Percentiles rank a stretch among this genome's conserved stretches.
Evolutionary conservation across 2,329 filamentous ascomycete species (phyloP).

Genomic region (Exophiala phaeomuriformis): DNA sequence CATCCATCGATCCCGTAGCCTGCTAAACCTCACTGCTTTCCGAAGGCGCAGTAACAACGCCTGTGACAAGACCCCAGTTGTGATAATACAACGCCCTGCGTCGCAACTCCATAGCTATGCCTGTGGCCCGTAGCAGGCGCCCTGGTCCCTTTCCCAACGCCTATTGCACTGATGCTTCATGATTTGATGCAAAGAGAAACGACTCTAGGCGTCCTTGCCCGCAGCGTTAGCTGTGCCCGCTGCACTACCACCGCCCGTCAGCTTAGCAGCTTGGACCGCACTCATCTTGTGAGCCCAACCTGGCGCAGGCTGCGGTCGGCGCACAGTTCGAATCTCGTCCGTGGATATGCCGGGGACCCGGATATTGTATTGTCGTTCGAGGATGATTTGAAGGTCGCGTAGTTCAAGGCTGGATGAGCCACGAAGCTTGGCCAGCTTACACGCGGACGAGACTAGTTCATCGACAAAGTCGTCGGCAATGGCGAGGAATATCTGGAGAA

Average conservation of each 20-base stretch:
- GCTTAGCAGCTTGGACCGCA: slow-evolving; percentile 62
- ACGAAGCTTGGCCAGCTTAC: slow-evolving; percentile 85
- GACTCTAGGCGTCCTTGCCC: slow-evolving; percentile 12
- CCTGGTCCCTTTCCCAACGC: slow-evolving; percentile 2
- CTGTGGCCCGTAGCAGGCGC: not conserved
- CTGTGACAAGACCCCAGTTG: not conserved
- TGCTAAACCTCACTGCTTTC: no score
- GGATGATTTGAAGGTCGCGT: slow-evolving; percentile 72
- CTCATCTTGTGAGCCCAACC: slow-evolving; percentile 97
- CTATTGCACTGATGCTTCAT: not conserved
- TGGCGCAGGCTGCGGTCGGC: slow-evolving; percentile 80
- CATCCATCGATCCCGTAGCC: no score
- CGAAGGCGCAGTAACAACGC: no score
- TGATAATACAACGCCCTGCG: not conserved
- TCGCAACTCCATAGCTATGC: not conserved
- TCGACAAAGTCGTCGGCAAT: slow-evolving; percentile 95
- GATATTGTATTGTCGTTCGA: slow-evolving; percentile 82
- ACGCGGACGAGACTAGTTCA: slow-evolving; percentile 76
- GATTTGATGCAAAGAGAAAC: not conserved
- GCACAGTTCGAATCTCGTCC: slow-evolving; percentile 87
- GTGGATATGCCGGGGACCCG: slow-evolving; percentile 89
- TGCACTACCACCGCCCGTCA: slow-evolving; percentile 20
- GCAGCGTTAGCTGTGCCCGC: slow-evolving; percentile 3
- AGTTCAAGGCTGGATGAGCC: slow-evolving; percentile 86
- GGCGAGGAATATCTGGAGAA: slow-evolving; percentile 66